Conservation (phyloP, 345 rosid species). For the Diplotaxis tenuifolia region DNA sequence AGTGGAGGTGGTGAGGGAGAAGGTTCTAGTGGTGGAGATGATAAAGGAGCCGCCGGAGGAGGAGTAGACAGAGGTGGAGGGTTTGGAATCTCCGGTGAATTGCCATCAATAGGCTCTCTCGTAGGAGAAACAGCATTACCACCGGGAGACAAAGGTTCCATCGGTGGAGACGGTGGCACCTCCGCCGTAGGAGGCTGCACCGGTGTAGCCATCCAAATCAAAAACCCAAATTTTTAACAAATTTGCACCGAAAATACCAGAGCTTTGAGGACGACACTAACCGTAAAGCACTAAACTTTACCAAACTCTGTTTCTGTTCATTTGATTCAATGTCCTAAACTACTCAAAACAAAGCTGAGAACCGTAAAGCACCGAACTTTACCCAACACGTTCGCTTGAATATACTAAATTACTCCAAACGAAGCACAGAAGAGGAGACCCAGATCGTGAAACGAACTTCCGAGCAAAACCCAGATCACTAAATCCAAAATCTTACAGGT, state of each 20-base stretch:
- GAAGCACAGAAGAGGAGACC: conserved; percentile 11
- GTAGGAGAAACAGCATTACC: conserved; percentile 32
- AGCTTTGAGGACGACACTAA: conserved; percentile 11
- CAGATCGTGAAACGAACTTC: conserved; percentile 19
- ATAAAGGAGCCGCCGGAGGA: conserved; percentile 32
- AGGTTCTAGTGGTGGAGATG: conserved; percentile 32
- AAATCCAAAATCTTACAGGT: conserved; percentile 19
- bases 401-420: background rate
- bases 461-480: conserved; percentile 7
- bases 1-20: conserved; percentile 37
- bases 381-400: background rate
- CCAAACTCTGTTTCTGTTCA: background rate
- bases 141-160: conserved; percentile 22
- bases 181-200: conserved; percentile 52
- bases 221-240: conserved; percentile 1
- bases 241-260: conserved; percentile 8
- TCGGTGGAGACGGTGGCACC: conserved; percentile 46
- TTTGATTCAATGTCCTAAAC: background rate
- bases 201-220: conserved; percentile 56
- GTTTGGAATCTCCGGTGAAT: background rate
- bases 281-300: conserved; percentile 42
- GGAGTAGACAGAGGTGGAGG: conserved; percentile 37
- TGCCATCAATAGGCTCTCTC: conserved; percentile 23
- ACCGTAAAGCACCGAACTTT: background rate
- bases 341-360: background rate